phyloP scores from a whole-genome alignment of 2,329 filamentous ascomycete genomes.

The Fusarium floridanum region DNA sequence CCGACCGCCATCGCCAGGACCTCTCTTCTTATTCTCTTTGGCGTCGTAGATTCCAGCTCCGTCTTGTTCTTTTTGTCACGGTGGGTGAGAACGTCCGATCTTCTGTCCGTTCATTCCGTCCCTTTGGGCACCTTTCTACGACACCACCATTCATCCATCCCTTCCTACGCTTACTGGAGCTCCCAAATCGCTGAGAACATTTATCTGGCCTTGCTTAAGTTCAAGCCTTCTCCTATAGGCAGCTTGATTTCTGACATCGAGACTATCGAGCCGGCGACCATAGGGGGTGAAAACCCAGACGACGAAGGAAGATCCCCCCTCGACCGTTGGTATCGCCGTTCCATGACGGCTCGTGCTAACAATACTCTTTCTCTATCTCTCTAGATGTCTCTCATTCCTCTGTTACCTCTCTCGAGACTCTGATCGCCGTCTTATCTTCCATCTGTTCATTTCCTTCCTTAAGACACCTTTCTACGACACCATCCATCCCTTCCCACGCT shows the following conservation, averaged over 20 bases:
- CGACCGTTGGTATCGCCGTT: background rate
- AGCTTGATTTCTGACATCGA: background rate
- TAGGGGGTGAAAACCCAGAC: background rate
- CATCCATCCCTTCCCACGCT: background rate
- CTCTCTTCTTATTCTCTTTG: background rate
- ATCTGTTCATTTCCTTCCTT: background rate
- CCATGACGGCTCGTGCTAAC: background rate
- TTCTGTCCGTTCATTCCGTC: background rate
- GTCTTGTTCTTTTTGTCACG: background rate
- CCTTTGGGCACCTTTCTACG: background rate
- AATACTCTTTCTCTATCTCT: background rate
- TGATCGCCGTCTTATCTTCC: background rate
- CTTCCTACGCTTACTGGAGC: background rate
- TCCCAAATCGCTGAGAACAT: background rate
- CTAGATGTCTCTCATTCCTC: background rate
- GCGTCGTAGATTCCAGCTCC: background rate
- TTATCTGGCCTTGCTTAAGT: accelerated
- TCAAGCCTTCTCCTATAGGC: accelerated
- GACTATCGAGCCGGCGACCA: background rate
- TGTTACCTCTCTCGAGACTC: background rate
- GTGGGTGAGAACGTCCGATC: background rate
- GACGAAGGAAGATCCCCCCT: background rate
- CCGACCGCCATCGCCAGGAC: background rate
- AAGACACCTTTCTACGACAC: background rate
- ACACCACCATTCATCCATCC: background rate